Conservation (phyloP, 2,329 filamentous ascomycete genomes). For the Dryadomyces sulphureus region DNA sequence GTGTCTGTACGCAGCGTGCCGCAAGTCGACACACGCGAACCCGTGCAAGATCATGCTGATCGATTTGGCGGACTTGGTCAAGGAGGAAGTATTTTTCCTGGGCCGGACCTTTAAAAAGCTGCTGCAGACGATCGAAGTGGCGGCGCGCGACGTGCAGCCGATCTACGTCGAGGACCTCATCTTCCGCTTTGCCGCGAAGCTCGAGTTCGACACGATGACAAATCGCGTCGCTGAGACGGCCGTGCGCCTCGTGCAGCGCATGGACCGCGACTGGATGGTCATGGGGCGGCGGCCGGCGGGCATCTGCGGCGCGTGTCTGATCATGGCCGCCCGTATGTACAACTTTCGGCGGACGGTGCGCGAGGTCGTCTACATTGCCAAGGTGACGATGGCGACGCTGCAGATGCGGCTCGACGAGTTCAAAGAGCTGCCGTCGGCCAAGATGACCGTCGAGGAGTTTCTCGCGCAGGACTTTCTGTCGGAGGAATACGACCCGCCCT, state of each 20-base stretch:
- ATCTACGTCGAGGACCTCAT: conserved; percentile 84
- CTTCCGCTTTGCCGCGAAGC: conserved; percentile 74
- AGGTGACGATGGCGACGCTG: conserved; percentile 87
- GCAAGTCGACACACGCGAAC: conserved; percentile 41
- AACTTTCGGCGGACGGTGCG: conserved; percentile 87
- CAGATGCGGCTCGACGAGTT: conserved; percentile 87
- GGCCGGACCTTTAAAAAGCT: conserved; percentile 80
- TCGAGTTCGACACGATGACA: conserved; percentile 75
- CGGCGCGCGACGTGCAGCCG: conserved; percentile 37
- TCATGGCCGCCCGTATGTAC: conserved; percentile 94
- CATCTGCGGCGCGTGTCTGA: conserved; percentile 83
- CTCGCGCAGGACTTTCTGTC: conserved; percentile 44
- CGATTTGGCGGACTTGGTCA: conserved; percentile 73
- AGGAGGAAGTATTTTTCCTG: conserved; percentile 82
- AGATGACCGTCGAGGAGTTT: conserved; percentile 73
- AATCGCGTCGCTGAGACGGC: conserved; percentile 81
- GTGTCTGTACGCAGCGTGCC: conserved; percentile 78
- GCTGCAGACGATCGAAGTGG: conserved; percentile 51
- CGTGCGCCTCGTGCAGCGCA: conserved; percentile 72
- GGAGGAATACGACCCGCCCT: conserved; percentile 59
- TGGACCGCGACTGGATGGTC: conserved; percentile 96
- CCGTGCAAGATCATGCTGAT: conserved; percentile 86
- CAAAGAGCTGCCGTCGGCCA: conserved; percentile 69
- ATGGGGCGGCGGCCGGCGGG: conserved; percentile 87
- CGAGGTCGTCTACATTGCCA: conserved; percentile 96